These are phyloP conservation scores for Nematocida parisii DNA, from an alignment of 371 early-diverging fungal genomes.

Conservation along the genomic window DNA sequence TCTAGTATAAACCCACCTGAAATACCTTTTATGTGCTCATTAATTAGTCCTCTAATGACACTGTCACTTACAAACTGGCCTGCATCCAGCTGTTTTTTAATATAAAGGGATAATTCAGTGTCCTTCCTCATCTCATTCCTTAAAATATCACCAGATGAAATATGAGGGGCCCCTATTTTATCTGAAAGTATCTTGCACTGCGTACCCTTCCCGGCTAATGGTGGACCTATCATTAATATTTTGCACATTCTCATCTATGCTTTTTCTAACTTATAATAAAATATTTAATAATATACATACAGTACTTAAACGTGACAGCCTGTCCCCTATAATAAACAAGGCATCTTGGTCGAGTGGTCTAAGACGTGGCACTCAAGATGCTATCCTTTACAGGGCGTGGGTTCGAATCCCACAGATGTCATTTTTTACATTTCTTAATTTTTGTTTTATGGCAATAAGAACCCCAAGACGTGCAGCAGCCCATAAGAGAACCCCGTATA, in stretches of 20 bases:
- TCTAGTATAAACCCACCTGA: slow-evolving; percentile 96
- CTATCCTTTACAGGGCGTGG: slow-evolving; percentile 67
- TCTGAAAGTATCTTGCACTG: slow-evolving; percentile 77
- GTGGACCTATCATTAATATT: slow-evolving; percentile 75
- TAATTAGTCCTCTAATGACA: slow-evolving; percentile 89
- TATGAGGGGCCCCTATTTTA: slow-evolving; percentile 84
- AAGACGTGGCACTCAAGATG: slow-evolving; percentile 71
- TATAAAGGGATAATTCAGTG: slow-evolving; percentile 74
- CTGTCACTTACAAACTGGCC: slow-evolving; percentile 94
- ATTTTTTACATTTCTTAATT: slow-evolving; percentile 62
- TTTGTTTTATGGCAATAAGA: slow-evolving; percentile 42
- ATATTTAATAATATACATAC: slow-evolving; percentile 5
- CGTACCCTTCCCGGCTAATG: slow-evolving; percentile 86
- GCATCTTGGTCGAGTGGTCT: slow-evolving; percentile 71
- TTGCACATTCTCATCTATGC: slow-evolving; percentile 2
- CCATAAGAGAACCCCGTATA: slow-evolving; percentile 35
- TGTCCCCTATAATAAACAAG: not conserved
- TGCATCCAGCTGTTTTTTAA: slow-evolving; percentile 88
- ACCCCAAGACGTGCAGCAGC: slow-evolving; percentile 41
- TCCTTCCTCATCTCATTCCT: slow-evolving; percentile 86
- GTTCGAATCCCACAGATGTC: slow-evolving; percentile 71
- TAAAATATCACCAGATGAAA: slow-evolving; percentile 97
- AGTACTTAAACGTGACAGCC: not conserved
- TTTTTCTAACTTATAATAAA: slow-evolving; percentile 22
- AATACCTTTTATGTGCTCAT: slow-evolving; percentile 82